These are phyloP conservation scores for Tetrahymena elliotti DNA, from an alignment of 73 alveolate genomes.

Conservation along the genomic window DNA sequence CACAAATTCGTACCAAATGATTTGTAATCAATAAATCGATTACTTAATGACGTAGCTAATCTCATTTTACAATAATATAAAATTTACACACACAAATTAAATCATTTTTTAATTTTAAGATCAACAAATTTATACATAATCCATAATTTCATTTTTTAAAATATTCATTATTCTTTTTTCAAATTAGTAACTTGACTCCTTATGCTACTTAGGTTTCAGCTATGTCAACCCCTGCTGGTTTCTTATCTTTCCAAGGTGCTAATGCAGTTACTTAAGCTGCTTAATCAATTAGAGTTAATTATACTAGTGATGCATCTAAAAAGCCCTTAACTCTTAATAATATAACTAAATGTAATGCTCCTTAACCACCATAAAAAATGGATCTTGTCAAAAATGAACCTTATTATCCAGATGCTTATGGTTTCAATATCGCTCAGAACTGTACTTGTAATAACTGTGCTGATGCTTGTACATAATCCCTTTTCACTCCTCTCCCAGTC, in stretches of 20 bases:
- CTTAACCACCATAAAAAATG: background rate
- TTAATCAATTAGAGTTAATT: slow-evolving; percentile 17
- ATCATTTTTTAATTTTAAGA: background rate
- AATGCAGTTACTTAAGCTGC: slow-evolving; percentile 25
- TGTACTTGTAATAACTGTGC: background rate
- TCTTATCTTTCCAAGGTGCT: slow-evolving; percentile 43
- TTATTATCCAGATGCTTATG: background rate
- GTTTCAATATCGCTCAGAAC: background rate
- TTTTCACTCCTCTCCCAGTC: background rate
- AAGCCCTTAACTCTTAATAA: background rate
- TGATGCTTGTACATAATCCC: background rate
- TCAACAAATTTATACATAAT: background rate
- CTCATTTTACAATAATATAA: background rate
- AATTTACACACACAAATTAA: background rate
- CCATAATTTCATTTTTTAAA: too few relatives aligned
- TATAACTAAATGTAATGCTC: background rate
- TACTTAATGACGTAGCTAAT: background rate
- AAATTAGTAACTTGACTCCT: slow-evolving; percentile 46
- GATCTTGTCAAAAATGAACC: background rate
- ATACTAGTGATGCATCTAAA: background rate
- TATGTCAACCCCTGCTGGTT: slow-evolving; percentile 52
- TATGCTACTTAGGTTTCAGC: slow-evolving; percentile 55
- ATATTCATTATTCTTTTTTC: background rate
- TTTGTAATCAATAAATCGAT: background rate
- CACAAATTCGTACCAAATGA: background rate